Evolutionary conservation across 352 stramenopile genomes (phyloP).

Genomic region (Phytophthora melonis): DNA sequence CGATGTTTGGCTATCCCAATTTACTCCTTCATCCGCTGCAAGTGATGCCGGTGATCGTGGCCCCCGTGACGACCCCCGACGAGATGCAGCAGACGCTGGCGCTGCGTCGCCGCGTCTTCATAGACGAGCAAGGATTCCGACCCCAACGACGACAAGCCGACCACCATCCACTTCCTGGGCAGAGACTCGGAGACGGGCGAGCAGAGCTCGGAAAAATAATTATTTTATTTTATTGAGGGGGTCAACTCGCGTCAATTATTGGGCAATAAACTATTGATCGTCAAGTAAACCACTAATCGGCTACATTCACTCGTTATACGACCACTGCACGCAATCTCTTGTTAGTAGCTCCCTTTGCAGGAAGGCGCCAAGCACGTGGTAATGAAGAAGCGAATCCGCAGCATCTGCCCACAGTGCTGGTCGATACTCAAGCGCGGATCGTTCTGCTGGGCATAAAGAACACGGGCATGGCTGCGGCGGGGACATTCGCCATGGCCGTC

Average conservation of each 20-base stretch:
- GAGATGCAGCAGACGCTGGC: conserved; percentile 54
- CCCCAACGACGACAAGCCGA: conserved; percentile 50
- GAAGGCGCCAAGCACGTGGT: conserved; percentile 41
- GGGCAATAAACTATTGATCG: too few species aligned
- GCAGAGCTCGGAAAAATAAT: too few species aligned
- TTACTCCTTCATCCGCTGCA: not conserved
- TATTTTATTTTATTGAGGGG: too few species aligned
- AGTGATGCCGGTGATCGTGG: conserved; percentile 55
- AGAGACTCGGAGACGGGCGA: conserved; percentile 63
- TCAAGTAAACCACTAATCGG: too few species aligned
- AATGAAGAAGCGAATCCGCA: conserved; percentile 36
- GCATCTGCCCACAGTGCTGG: conserved; percentile 53
- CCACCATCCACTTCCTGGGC: conserved; percentile 69
- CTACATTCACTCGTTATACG: too few species aligned
- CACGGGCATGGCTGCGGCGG: conserved; percentile 29
- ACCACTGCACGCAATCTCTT: too few species aligned
- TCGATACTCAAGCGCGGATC: conserved; percentile 58
- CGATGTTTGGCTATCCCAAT: too few species aligned
- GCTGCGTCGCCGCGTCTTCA: conserved; percentile 65
- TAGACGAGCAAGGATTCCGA: conserved; percentile 66
- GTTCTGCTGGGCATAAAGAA: conserved; percentile 42
- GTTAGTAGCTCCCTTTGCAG: too few species aligned
- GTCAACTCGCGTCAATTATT: too few species aligned
- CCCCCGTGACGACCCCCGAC: conserved; percentile 49
- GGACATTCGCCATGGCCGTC: conserved; percentile 39